phyloP scores from a whole-genome alignment of 306 rosid genomes.

The Fagus sylvatica region DNA sequence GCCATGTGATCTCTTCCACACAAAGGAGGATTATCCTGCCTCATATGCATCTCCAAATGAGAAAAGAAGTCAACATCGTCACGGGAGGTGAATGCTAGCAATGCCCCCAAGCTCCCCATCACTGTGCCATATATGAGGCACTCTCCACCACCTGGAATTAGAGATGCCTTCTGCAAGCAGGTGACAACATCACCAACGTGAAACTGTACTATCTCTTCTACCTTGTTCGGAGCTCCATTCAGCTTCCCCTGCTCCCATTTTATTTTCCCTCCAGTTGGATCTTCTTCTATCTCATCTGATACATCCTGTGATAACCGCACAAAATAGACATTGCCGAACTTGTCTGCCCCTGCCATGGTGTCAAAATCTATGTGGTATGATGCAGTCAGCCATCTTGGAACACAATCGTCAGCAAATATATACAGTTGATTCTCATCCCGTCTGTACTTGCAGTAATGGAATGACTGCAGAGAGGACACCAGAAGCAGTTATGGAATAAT shows the following conservation, averaged over 20 bases:
- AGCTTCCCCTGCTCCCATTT: conserved; percentile 97
- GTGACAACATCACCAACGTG: conserved; percentile 85
- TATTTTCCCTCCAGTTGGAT: conserved; percentile 96
- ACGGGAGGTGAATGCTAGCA: conserved; percentile 92
- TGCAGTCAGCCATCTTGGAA: conserved; percentile 97
- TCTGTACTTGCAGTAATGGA: conserved; percentile 97
- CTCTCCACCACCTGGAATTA: conserved; percentile 96
- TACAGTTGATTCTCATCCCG: conserved; percentile 95
- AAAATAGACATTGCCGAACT: conserved; percentile 91
- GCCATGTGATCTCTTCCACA: conserved; percentile 99
- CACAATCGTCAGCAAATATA: conserved; percentile 92
- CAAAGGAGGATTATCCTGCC: conserved; percentile 96
- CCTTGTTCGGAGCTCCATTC: conserved; percentile 96
- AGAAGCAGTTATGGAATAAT: conserved; percentile 1
- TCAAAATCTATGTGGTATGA: conserved; percentile 94
- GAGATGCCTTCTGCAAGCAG: conserved; percentile 91
- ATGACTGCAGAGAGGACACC: conserved; percentile 65
- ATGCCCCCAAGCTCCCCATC: conserved; percentile 97
- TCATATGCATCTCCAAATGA: conserved; percentile 96
- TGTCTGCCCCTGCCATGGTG: conserved; percentile 98
- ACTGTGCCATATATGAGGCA: conserved; percentile 85
- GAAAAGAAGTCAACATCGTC: conserved; percentile 98
- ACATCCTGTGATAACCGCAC: conserved; percentile 90
- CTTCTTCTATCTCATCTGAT: conserved; percentile 97
- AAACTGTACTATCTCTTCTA: conserved; percentile 92